These are phyloP conservation scores for Polygonum maritimum DNA, from an alignment of 148 eudicot genomes.

Conservation along the genomic window DNA sequence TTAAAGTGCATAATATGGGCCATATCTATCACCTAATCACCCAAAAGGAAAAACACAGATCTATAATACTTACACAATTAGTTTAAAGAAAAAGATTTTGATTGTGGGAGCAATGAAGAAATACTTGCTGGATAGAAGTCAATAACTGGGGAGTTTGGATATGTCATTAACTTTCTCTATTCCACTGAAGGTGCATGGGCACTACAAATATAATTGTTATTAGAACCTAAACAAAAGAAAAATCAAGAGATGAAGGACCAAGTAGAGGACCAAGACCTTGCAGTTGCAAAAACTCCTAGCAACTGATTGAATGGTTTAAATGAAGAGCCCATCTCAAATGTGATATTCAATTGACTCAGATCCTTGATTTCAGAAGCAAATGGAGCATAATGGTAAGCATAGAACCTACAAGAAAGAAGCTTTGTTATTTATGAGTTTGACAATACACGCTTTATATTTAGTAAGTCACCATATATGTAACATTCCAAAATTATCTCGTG, in stretches of 20 bases:
- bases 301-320: conserved; percentile 95
- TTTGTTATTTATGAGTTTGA: background rate
- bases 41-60: background rate
- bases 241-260: background rate
- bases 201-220: conserved; percentile 42
- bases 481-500: too few species aligned
- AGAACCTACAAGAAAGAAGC: conserved; percentile 58
- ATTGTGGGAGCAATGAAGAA: background rate
- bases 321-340: conserved; percentile 76
- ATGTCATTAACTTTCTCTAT: conserved; percentile 75
- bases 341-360: conserved; percentile 52
- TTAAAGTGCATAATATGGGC: background rate
- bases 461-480: too few species aligned
- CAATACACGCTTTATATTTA: too few species aligned
- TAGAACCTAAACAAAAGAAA: conserved; percentile 20
- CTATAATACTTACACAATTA: background rate
- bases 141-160: conserved; percentile 72
- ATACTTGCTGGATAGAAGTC: conserved; percentile 94
- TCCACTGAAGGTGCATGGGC: conserved; percentile 87
- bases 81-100: background rate
- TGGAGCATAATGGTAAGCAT: conserved; percentile 98
- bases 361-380: conserved; percentile 93
- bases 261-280: conserved; percentile 45
- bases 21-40: background rate
- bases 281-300: conserved; percentile 93